These are phyloP conservation scores for Pseudophaeomoniella oleicola DNA, from an alignment of 2,329 filamentous ascomycete species.

Conservation along the genomic window DNA sequence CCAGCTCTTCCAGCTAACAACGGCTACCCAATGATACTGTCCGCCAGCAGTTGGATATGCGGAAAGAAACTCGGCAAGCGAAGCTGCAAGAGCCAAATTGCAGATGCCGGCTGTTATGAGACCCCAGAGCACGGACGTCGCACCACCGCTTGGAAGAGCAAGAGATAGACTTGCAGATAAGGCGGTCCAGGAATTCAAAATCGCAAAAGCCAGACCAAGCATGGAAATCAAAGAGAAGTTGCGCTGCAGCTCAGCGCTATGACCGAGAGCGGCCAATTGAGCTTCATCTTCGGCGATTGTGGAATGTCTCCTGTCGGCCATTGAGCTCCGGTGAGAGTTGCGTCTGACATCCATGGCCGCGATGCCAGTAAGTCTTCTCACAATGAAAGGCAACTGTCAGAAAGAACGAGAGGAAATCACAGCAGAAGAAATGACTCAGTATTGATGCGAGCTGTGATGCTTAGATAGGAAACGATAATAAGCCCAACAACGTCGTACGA, in stretches of 20 bases:
- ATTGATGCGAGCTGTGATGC: too few species aligned
- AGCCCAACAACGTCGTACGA: too few species aligned
- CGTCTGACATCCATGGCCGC: too few species aligned
- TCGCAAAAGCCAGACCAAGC: slow-evolving; percentile 48
- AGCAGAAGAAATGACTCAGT: too few species aligned
- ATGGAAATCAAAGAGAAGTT: slow-evolving; percentile 45
- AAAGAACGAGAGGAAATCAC: neutral
- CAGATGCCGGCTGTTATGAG: slow-evolving; percentile 48
- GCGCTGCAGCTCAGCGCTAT: slow-evolving; percentile 42
- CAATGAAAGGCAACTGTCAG: neutral
- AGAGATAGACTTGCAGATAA: slow-evolving; percentile 43
- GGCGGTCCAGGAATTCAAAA: slow-evolving; percentile 50
- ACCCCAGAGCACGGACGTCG: slow-evolving; percentile 58
- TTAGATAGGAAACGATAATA: too few species aligned
- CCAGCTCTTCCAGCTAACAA: slow-evolving; percentile 44
- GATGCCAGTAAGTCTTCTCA: neutral
- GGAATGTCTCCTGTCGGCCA: neutral
- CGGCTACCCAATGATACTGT: slow-evolving; percentile 60
- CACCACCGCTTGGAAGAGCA: slow-evolving; percentile 56
- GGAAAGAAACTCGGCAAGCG: slow-evolving; percentile 56
- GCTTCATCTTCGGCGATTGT: neutral
- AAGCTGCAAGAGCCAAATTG: slow-evolving; percentile 55
- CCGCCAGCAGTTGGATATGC: slow-evolving; percentile 47
- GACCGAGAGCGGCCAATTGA: slow-evolving; percentile 40
- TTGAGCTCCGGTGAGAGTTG: too few species aligned